These are phyloP conservation scores for Aspergillus amoenus DNA, from an alignment of 2,329 filamentous ascomycete species.

Conservation along the genomic window DNA sequence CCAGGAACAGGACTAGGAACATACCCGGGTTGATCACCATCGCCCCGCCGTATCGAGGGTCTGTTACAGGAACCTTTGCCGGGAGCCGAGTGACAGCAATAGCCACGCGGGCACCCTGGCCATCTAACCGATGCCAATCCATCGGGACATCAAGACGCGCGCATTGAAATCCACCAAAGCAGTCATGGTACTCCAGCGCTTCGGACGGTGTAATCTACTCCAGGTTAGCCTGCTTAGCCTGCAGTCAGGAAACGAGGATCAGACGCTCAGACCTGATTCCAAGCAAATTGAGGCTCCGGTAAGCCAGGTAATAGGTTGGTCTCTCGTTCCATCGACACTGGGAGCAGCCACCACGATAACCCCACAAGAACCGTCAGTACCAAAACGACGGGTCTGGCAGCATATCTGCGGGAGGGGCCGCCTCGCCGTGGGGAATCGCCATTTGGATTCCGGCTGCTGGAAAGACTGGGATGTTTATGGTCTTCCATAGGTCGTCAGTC, in stretches of 20 bases:
- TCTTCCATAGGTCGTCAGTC: slow-evolving; percentile 5
- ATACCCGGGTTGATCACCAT: slow-evolving; percentile 49
- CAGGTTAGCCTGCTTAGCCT: background rate
- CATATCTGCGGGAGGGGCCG: background rate
- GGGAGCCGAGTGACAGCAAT: slow-evolving; percentile 50
- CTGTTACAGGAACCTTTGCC: slow-evolving; percentile 41
- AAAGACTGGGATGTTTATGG: background rate
- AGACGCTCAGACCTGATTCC: slow-evolving; percentile 16
- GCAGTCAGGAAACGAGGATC: background rate
- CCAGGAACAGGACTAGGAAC: background rate
- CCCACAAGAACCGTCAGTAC: slow-evolving; percentile 10
- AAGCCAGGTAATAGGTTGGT: background rate
- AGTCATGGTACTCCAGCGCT: slow-evolving; percentile 38
- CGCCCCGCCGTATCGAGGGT: slow-evolving; percentile 48
- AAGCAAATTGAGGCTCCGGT: slow-evolving; percentile 9
- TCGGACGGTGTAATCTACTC: slow-evolving; percentile 28
- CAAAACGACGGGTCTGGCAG: slow-evolving; percentile 4
- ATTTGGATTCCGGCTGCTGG: slow-evolving; percentile 1
- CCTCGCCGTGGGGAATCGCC: background rate
- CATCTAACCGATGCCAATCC: slow-evolving; percentile 43
- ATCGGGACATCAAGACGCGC: slow-evolving; percentile 52
- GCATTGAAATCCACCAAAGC: slow-evolving; percentile 49
- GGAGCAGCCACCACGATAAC: slow-evolving; percentile 11
- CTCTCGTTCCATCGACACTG: background rate
- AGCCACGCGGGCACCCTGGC: slow-evolving; percentile 34